These are phyloP conservation scores for Dioscorea dumetorum DNA, from an alignment of 106 monocot genomes.

Conservation along the genomic window DNA sequence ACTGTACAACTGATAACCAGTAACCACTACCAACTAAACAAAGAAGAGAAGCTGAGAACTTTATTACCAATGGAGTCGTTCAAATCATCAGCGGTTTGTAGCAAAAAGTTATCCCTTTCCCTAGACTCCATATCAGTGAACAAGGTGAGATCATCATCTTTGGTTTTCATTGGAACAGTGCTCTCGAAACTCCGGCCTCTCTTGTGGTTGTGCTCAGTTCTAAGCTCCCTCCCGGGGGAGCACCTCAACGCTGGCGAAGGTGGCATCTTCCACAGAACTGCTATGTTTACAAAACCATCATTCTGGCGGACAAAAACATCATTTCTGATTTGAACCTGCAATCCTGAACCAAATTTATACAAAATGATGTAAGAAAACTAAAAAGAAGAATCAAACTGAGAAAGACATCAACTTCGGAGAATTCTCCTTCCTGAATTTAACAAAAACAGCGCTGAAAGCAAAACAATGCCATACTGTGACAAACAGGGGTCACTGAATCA, in stretches of 20 bases:
- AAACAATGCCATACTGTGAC: no score
- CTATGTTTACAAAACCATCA: no score
- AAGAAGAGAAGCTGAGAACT: slow-evolving; percentile 1
- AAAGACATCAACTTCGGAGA: no score
- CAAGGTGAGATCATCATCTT: slow-evolving; percentile 79
- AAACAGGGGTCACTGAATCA: no score
- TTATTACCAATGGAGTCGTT: slow-evolving; percentile 76
- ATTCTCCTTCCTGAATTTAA: no score
- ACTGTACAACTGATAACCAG: background rate
- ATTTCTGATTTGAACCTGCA: no score
- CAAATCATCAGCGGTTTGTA: slow-evolving; percentile 75
- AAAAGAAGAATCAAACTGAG: no score
- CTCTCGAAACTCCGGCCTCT: slow-evolving; percentile 58
- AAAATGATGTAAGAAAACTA: no score
- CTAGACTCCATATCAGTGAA: slow-evolving; percentile 77
- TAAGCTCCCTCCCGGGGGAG: slow-evolving; percentile 56
- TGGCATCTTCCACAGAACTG: slow-evolving; percentile 50
- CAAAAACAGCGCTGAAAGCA: no score
- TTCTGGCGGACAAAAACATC: no score
- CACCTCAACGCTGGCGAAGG: slow-evolving; percentile 61
- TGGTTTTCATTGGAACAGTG: slow-evolving; percentile 29
- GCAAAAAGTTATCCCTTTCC: slow-evolving; percentile 73
- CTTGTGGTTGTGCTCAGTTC: slow-evolving; percentile 40
- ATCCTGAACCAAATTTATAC: no score
- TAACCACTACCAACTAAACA: background rate